Conservation (phyloP, 148 eudicot genomes). For the Linanthus parryae region DNA sequence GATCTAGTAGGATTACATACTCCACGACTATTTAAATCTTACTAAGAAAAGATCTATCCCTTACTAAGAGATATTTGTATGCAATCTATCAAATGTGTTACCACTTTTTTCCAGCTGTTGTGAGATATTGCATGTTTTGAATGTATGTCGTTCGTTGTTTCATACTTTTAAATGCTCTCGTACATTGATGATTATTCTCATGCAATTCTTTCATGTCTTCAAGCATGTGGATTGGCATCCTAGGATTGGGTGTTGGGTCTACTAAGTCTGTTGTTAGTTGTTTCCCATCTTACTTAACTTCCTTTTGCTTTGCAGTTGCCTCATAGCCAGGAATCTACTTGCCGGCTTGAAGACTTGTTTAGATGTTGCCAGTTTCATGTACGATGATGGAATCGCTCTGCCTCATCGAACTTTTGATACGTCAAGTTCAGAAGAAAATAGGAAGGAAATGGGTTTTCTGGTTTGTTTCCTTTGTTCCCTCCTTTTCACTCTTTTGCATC, state of each 20-base stretch:
- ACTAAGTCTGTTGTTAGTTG: not conserved
- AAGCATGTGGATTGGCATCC: no score
- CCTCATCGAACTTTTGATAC: constrained; percentile 28
- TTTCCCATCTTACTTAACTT: not conserved
- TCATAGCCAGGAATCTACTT: constrained; percentile 78
- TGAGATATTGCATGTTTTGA: no score
- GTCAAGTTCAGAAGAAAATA: constrained; percentile 37
- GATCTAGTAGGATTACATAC: no score
- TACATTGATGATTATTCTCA: not conserved
- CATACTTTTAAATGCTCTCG: no score
- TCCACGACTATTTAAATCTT: no score
- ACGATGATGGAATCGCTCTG: constrained; percentile 35
- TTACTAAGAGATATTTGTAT: no score
- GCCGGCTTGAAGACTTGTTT: constrained; percentile 86
- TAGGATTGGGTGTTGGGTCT: no score
- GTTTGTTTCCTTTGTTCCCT: constrained; percentile 29
- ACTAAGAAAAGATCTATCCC: no score
- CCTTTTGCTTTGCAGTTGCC: constrained; percentile 64
- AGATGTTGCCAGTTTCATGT: constrained; percentile 71
- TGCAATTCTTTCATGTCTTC: no score
- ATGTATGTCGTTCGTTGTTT: no score
- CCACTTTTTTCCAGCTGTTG: not conserved
- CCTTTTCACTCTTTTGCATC: not conserved
- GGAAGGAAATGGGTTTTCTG: constrained; percentile 33
- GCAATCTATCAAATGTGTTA: no score